Evolutionary conservation across 1,139 yeast species (phyloP).

Genomic region (Blastobotrys arbuscula): DNA sequence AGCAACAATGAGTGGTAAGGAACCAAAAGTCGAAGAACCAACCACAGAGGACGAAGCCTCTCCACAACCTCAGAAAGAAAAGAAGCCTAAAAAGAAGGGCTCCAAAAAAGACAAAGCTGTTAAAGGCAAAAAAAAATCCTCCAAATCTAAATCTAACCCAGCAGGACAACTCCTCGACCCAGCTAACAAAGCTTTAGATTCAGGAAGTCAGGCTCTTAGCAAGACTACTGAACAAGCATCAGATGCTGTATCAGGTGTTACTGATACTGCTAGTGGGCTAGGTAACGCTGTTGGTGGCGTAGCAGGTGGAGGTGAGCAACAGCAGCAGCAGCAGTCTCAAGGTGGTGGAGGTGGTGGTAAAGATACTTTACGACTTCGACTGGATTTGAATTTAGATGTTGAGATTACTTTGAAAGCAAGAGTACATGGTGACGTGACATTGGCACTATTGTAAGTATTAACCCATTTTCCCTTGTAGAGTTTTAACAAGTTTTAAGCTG

Average conservation of each 20-base stretch:
- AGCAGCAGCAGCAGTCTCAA: background rate
- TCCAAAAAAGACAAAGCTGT: background rate
- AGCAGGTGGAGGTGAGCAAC: conserved; percentile 2
- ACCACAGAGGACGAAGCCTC: background rate
- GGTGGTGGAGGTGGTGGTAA: conserved; percentile 7
- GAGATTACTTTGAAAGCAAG: conserved; percentile 5
- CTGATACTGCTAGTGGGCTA: background rate
- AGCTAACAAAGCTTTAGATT: background rate
- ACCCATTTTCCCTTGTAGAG: background rate
- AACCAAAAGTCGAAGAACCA: conserved; percentile 2
- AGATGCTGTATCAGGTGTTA: background rate
- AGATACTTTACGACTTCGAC: conserved; percentile 5
- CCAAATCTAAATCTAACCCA: background rate
- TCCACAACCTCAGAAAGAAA: background rate
- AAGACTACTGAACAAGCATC: background rate
- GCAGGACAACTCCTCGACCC: background rate
- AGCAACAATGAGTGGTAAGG: background rate
- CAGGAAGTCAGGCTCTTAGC: background rate
- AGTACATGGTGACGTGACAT: conserved; percentile 7
- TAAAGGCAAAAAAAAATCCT: background rate
- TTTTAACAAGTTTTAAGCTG: background rate
- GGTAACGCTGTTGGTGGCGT: background rate
- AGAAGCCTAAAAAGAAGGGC: background rate
- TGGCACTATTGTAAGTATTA: conserved; percentile 6
- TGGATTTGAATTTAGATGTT: conserved; percentile 7